These are phyloP conservation scores for Mycena rebaudengoi DNA, from an alignment of 768 basidiomycete species.

Conservation along the genomic window DNA sequence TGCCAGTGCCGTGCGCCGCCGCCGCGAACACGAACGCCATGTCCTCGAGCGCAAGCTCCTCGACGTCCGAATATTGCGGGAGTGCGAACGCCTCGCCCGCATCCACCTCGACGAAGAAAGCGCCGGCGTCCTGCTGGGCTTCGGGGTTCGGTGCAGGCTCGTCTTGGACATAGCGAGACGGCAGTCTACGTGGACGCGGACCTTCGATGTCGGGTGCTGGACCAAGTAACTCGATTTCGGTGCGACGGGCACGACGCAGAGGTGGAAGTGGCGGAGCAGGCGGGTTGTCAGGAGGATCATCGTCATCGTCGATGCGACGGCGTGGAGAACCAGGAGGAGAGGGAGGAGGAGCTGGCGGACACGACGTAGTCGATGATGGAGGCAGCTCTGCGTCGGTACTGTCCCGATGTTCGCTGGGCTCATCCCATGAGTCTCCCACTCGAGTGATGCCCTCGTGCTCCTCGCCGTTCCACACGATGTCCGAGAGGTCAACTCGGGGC, in stretches of 20 bases:
- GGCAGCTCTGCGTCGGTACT: neutral
- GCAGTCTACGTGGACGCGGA: neutral
- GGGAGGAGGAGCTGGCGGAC: neutral
- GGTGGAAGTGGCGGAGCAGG: neutral
- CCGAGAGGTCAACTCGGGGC: constrained; percentile 5
- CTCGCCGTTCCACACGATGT: constrained; percentile 13
- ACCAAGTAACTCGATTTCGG: constrained; percentile 7
- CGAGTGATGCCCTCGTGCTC: neutral
- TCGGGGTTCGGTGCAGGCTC: neutral
- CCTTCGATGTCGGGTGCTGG: constrained; percentile 3
- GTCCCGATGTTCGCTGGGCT: neutral
- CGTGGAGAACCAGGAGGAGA: neutral
- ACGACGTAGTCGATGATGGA: neutral
- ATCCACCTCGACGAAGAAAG: constrained; percentile 1
- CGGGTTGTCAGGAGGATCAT: neutral
- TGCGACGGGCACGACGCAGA: neutral
- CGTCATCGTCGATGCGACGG: neutral
- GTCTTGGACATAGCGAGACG: neutral
- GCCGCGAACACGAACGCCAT: constrained; percentile 12
- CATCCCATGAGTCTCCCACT: constrained; percentile 18
- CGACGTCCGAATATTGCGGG: neutral
- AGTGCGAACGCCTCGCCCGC: neutral
- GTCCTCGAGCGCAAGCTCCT: neutral
- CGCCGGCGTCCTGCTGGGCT: neutral
- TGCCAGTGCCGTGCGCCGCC: neutral